Percentiles rank a stretch among this genome's conserved stretches.
These are phyloP conservation scores for Benincasa hispida DNA, from an alignment of 306 rosid genomes.

Conservation along the genomic window DNA sequence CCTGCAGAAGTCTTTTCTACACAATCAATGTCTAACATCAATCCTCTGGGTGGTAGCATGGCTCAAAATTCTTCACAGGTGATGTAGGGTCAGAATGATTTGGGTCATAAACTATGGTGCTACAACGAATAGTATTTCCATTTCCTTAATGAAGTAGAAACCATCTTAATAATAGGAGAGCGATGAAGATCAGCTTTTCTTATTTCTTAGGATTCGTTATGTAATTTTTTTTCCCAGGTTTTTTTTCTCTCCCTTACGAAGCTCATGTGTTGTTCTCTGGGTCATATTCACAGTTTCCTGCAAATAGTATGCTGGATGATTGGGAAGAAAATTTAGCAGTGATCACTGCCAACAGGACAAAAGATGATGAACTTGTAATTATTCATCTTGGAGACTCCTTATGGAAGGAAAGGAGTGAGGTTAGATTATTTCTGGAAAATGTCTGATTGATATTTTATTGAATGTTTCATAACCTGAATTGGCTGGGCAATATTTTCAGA, in stretches of 20 bases:
- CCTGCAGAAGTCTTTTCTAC: conserved; percentile 79
- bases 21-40: conserved; percentile 15
- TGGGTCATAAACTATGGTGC: not conserved
- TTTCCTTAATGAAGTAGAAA: not conserved
- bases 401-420: conserved; percentile 93
- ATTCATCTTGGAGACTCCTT: conserved; percentile 85
- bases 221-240: not conserved
- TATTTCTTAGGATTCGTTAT: not conserved
- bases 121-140: not conserved
- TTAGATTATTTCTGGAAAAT: conserved; percentile 12
- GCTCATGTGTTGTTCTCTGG: conserved; percentile 7
- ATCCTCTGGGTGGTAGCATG: conserved; percentile 22
- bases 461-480: conserved; percentile 8
- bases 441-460: not conserved
- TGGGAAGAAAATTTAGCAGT: conserved; percentile 94
- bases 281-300: conserved; percentile 34
- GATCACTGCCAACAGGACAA: conserved; percentile 84
- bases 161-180: not conserved
- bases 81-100: conserved; percentile 12
- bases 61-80: conserved; percentile 61
- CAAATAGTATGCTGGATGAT: conserved; percentile 67
- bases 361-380: conserved; percentile 83
- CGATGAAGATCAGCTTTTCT: not conserved
- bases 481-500: conserved; percentile 35
- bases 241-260: conserved; percentile 9